phyloP scores from a whole-genome alignment of 345 rosid genomes.

The Punica granatum region DNA sequence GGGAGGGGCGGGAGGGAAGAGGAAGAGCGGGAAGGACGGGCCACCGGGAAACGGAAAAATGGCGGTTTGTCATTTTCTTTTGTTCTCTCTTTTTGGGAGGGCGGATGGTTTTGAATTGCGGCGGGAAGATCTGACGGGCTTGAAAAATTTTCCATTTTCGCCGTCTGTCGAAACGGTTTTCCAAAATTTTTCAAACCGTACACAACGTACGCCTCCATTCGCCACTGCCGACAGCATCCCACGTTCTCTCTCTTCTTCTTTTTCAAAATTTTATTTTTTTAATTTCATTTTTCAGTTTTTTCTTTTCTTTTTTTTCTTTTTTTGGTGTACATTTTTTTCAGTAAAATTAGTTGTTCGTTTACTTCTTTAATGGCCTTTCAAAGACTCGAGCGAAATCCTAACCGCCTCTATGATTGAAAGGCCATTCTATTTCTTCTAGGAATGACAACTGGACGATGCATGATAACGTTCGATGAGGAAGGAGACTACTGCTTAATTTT shows the following conservation, averaged over 20 bases:
- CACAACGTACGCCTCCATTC: no score
- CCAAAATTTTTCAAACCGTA: no score
- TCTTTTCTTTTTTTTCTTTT: background rate
- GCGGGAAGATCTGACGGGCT: background rate
- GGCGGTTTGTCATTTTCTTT: background rate
- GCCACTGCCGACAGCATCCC: no score
- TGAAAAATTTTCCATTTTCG: background rate
- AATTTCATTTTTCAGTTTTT: background rate
- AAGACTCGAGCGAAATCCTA: no score
- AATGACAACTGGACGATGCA: no score
- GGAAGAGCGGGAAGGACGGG: background rate
- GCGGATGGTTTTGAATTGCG: background rate
- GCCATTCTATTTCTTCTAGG: no score
- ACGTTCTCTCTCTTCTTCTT: no score
- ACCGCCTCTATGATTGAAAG: no score
- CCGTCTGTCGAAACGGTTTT: background rate
- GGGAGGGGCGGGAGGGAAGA: background rate
- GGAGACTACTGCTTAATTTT: no score
- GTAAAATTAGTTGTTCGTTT: background rate
- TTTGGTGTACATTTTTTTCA: no score
- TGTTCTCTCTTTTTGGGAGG: background rate
- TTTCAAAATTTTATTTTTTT: background rate
- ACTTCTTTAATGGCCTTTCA: no score
- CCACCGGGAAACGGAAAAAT: background rate
- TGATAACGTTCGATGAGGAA: no score